A percentile compares a stretch with the other conserved stretches of the same genome.
Conservation (phyloP, 1,284 basidiomycete species). For the Lignosus rhinocerotis region DNA sequence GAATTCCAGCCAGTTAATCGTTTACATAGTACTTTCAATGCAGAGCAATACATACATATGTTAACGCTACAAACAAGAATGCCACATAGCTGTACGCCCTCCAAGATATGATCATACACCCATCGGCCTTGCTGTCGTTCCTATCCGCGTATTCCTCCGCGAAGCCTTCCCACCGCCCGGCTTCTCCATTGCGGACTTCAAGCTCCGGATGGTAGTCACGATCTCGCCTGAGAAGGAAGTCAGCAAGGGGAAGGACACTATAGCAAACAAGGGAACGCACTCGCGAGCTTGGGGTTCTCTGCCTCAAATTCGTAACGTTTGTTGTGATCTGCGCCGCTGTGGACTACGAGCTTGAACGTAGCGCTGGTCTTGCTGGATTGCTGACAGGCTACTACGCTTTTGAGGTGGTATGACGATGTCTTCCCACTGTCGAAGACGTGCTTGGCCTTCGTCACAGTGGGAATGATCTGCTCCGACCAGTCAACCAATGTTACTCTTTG, state of each 20-base stretch:
- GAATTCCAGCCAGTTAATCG: too few relatives aligned
- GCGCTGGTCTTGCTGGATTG: slow-evolving; percentile 80
- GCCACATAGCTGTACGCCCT: too few relatives aligned
- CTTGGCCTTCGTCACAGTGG: slow-evolving; percentile 77
- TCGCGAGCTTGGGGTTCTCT: slow-evolving; percentile 79
- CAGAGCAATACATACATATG: too few relatives aligned
- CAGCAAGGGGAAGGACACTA: not conserved
- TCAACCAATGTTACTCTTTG: not conserved
- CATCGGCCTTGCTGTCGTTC: slow-evolving; percentile 14
- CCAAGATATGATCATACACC: slow-evolving; percentile 5
- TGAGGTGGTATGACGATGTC: slow-evolving; percentile 92
- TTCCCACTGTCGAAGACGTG: slow-evolving; percentile 87
- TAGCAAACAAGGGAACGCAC: slow-evolving; percentile 44
- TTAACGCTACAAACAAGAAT: too few relatives aligned
- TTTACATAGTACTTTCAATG: too few relatives aligned
- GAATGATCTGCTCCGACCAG: slow-evolving; percentile 72
- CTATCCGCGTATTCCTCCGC: slow-evolving; percentile 43
- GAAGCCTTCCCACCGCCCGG: slow-evolving; percentile 25
- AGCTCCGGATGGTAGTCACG: slow-evolving; percentile 61
- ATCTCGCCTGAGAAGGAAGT: slow-evolving; percentile 54
- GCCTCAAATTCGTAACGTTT: slow-evolving; percentile 99
- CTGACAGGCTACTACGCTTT: slow-evolving; percentile 81
- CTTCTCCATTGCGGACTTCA: slow-evolving; percentile 58
- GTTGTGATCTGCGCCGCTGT: slow-evolving; percentile 62
- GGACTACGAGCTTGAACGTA: slow-evolving; percentile 84